A percentile compares a stretch with the other conserved stretches of the same genome.
These are phyloP conservation scores for Caloboletus firmus DNA, from an alignment of 1,284 basidiomycete genomes.

Conservation along the genomic window DNA sequence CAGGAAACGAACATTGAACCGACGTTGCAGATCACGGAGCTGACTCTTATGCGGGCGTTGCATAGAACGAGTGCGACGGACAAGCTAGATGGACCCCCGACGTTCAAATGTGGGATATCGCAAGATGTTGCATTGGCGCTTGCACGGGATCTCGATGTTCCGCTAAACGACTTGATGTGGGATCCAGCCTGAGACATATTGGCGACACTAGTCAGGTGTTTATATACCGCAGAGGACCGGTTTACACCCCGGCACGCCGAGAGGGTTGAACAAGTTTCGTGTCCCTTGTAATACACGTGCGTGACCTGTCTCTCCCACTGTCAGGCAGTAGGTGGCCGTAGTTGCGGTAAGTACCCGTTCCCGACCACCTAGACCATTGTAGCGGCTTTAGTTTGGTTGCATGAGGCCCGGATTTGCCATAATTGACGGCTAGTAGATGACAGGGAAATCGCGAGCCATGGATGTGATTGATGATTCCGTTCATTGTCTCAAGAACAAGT, in stretches of 20 bases:
- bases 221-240: background rate
- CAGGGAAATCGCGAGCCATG: background rate
- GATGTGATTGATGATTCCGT: background rate
- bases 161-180: slow-evolving; percentile 71
- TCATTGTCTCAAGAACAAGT: background rate
- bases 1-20: background rate
- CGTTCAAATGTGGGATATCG: slow-evolving; percentile 74
- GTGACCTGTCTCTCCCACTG: background rate
- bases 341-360: too few species aligned
- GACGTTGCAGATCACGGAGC: slow-evolving; percentile 60
- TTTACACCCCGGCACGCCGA: background rate
- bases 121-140: slow-evolving; percentile 62
- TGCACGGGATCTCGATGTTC: slow-evolving; percentile 62
- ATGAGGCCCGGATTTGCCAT: too few species aligned
- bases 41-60: slow-evolving; percentile 67
- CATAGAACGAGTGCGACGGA: slow-evolving; percentile 67
- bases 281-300: background rate
- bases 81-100: slow-evolving; percentile 65
- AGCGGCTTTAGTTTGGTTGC: background rate
- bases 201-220: background rate
- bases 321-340: background rate
- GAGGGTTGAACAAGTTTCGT: background rate
- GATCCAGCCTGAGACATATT: slow-evolving; percentile 41
- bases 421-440: too few species aligned
- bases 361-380: background rate